phyloP scores from a whole-genome alignment of 1,284 basidiomycete species.

The Papiliotrema flavescens region DNA sequence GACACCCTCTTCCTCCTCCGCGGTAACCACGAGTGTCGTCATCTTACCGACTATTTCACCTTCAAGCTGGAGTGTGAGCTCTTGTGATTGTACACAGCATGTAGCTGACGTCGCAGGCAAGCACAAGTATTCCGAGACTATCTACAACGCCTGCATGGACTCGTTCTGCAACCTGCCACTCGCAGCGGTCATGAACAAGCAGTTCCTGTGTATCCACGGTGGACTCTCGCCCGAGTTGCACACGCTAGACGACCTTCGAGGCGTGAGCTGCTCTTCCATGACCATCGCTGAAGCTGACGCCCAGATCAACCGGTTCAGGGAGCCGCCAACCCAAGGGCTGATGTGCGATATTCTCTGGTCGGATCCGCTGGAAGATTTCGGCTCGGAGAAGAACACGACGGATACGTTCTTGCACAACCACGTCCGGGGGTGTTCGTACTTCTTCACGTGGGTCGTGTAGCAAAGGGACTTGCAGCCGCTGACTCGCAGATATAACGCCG shows the following conservation, averaged over 20 bases:
- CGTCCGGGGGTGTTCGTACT: slow-evolving; percentile 91
- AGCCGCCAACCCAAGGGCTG: slow-evolving; percentile 87
- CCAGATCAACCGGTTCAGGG: slow-evolving; percentile 88
- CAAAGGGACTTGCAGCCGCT: not conserved
- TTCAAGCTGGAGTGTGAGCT: slow-evolving; percentile 88
- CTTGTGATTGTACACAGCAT: not conserved
- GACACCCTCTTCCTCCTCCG: slow-evolving; percentile 83
- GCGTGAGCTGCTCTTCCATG: slow-evolving; percentile 52
- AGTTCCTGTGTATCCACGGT: slow-evolving; percentile 93
- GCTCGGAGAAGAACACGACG: slow-evolving; percentile 78
- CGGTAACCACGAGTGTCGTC: slow-evolving; percentile 96
- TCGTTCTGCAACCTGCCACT: slow-evolving; percentile 89
- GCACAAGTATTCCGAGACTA: slow-evolving; percentile 86
- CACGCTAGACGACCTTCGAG: slow-evolving; percentile 82
- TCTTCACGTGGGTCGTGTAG: slow-evolving; percentile 72
- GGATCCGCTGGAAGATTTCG: slow-evolving; percentile 91
- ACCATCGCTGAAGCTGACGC: not conserved
- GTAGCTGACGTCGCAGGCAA: slow-evolving; percentile 60
- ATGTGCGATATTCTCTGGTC: slow-evolving; percentile 97
- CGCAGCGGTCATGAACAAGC: slow-evolving; percentile 95
- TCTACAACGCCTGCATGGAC: slow-evolving; percentile 89
- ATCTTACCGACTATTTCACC: slow-evolving; percentile 94
- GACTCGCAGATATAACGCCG: slow-evolving; percentile 73
- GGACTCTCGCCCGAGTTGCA: slow-evolving; percentile 86
- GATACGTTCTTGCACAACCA: slow-evolving; percentile 84